Percentiles rank a stretch among this genome's conserved stretches.
Conservation (phyloP, 2,329 filamentous ascomycete genomes). For the Ophiostoma quercus region DNA sequence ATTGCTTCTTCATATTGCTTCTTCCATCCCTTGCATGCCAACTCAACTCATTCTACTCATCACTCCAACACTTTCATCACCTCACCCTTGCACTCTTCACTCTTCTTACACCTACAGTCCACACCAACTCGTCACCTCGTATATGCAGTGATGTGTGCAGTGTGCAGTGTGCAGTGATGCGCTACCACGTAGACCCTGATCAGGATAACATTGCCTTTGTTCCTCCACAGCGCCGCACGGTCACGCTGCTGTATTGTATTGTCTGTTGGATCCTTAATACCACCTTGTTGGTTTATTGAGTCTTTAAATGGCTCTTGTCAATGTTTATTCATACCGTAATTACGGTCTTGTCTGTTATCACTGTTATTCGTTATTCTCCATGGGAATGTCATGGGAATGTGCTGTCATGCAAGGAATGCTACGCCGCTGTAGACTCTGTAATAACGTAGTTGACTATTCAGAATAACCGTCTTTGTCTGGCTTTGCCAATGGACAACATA, state of each 20-base stretch:
- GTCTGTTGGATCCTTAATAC: slow-evolving; percentile 14
- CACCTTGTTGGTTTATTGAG: not conserved
- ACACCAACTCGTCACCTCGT: not conserved
- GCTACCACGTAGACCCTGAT: not conserved
- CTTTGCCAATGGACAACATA: too few relatives aligned
- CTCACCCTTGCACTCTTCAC: not conserved
- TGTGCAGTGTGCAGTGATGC: too few relatives aligned
- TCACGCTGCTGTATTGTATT: not conserved
- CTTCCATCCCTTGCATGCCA: not conserved
- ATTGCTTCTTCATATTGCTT: not conserved
- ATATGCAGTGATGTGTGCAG: not conserved
- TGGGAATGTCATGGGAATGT: not conserved
- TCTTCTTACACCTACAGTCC: too few relatives aligned
- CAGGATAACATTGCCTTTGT: slow-evolving; percentile 12
- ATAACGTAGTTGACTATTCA: too few relatives aligned
- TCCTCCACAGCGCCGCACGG: not conserved
- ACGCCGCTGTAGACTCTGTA: not conserved
- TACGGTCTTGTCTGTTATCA: too few relatives aligned
- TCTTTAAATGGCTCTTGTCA: too few relatives aligned
- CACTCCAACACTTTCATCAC: not conserved
- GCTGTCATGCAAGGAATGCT: not conserved
- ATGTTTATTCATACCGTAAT: too few relatives aligned
- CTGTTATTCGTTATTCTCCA: too few relatives aligned
- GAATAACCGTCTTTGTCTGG: too few relatives aligned
- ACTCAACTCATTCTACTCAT: not conserved